Evolutionary conservation across 495 filamentous ascomycete species (phyloP).

Genomic region (Penicillium roqueforti): DNA sequence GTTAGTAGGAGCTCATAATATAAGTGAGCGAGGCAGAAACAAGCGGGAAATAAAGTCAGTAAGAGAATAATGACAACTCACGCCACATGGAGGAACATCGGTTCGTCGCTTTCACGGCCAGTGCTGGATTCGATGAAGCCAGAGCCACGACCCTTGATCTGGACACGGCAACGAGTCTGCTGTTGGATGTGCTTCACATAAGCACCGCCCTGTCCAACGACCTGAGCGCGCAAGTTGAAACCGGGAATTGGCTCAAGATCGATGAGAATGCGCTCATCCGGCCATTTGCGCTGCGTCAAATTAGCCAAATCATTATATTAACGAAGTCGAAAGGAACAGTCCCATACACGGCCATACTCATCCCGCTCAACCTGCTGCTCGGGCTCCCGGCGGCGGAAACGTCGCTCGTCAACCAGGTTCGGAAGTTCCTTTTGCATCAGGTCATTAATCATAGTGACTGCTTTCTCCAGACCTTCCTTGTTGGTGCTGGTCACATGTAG

Average conservation of each 20-base stretch:
- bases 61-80: slow-evolving; percentile 34
- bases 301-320: slow-evolving; percentile 15
- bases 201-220: slow-evolving; percentile 86
- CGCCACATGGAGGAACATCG: slow-evolving; percentile 95
- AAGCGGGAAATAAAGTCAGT: background rate
- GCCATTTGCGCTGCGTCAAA: slow-evolving; percentile 85
- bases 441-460: slow-evolving; percentile 80
- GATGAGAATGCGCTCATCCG: slow-evolving; percentile 89
- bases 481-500: slow-evolving; percentile 92
- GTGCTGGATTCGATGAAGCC: slow-evolving; percentile 86
- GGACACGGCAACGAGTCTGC: slow-evolving; percentile 89
- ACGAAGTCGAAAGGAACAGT: background rate
- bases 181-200: slow-evolving; percentile 98
- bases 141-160: slow-evolving; percentile 97
- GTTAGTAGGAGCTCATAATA: slow-evolving; percentile 27
- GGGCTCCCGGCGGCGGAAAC: slow-evolving; percentile 84
- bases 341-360: slow-evolving; percentile 81
- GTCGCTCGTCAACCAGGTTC: slow-evolving; percentile 89
- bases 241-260: slow-evolving; percentile 85
- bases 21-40: background rate
- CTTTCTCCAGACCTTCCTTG: slow-evolving; percentile 86
- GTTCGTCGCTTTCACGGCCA: slow-evolving; percentile 82
- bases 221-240: slow-evolving; percentile 94
- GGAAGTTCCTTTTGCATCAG: slow-evolving; percentile 95
- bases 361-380: slow-evolving; percentile 87